Evolutionary conservation across 1,139 yeast genomes (phyloP).

Genomic region (Pichia sp.): DNA sequence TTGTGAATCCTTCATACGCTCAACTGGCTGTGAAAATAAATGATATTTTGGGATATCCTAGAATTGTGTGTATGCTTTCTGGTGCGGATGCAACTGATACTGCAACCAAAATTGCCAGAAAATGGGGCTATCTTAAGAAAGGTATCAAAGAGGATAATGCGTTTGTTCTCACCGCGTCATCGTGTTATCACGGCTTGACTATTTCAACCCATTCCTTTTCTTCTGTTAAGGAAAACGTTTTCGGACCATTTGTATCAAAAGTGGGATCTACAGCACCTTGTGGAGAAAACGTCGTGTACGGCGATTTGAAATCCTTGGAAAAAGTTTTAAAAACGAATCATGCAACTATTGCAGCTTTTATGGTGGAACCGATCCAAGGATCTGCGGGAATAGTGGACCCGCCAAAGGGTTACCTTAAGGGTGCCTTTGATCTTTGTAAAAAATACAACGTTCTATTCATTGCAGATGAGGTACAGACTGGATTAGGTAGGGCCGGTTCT

Average conservation of each 20-base stretch:
- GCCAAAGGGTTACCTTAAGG: constrained; percentile 65
- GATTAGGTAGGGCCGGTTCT: constrained; percentile 22
- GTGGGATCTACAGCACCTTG: constrained; percentile 17
- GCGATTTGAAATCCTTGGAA: constrained; percentile 16
- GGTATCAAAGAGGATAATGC: constrained; percentile 15
- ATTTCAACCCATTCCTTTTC: constrained; percentile 22
- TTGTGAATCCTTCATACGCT: constrained; percentile 18
- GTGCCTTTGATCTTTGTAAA: constrained; percentile 68
- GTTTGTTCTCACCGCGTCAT: constrained; percentile 19
- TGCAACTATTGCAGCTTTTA: constrained; percentile 31
- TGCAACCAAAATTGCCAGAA: constrained; percentile 23
- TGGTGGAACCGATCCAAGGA: constrained; percentile 95
- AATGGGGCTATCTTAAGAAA: constrained; percentile 22
- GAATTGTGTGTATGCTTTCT: constrained; percentile 18
- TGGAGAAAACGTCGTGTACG: constrained; percentile 15
- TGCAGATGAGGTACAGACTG: constrained; percentile 95
- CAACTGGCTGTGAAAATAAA: constrained; percentile 2
- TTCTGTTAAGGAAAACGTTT: constrained; percentile 8
- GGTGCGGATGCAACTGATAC: constrained; percentile 25
- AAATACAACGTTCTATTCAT: constrained; percentile 79
- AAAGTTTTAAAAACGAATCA: constrained; percentile 17
- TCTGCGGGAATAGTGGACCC: constrained; percentile 98
- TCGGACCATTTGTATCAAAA: constrained; percentile 19
- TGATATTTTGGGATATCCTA: constrained; percentile 12
- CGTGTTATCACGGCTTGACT: constrained; percentile 24